phyloP scores from a whole-genome alignment of 192 early-diverging fungal species.

The Coemansia sp. region DNA sequence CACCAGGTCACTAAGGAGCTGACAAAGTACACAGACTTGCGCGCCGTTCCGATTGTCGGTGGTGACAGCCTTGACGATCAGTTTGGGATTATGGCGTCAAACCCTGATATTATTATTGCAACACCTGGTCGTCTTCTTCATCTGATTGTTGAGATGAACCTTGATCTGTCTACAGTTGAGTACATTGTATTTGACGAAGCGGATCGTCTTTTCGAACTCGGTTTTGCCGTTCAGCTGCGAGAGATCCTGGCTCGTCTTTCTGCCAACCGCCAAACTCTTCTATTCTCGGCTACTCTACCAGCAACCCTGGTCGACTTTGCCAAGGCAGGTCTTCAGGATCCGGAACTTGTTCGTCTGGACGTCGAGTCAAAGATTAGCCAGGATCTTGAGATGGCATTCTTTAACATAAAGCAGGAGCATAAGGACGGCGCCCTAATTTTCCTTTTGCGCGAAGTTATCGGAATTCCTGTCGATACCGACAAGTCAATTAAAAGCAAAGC shows the following conservation, averaged over 20 bases:
- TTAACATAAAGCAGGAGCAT: slow-evolving; percentile 77
- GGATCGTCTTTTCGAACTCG: slow-evolving; percentile 97
- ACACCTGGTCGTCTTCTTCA: slow-evolving; percentile 84
- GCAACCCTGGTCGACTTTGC: slow-evolving; percentile 94
- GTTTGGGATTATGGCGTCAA: slow-evolving; percentile 86
- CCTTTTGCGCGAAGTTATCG: slow-evolving; percentile 75
- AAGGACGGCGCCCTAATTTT: slow-evolving; percentile 91
- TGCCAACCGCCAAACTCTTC: slow-evolving; percentile 79
- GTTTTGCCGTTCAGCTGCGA: slow-evolving; percentile 91
- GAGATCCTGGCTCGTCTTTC: slow-evolving; percentile 88
- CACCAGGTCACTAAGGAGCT: slow-evolving; percentile 92
- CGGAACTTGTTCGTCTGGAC: slow-evolving; percentile 89
- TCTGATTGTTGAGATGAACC: slow-evolving; percentile 82
- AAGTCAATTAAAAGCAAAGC: slow-evolving; percentile 43
- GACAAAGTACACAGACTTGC: slow-evolving; percentile 88
- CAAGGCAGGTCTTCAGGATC: slow-evolving; percentile 92
- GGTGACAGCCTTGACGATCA: slow-evolving; percentile 98
- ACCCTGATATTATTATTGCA: slow-evolving; percentile 90
- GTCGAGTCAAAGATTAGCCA: slow-evolving; percentile 91
- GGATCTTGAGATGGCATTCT: slow-evolving; percentile 96
- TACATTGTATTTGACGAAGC: slow-evolving; percentile 99
- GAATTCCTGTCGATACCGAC: slow-evolving; percentile 56
- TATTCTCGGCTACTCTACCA: slow-evolving; percentile 97
- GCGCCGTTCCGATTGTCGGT: slow-evolving; percentile 86
- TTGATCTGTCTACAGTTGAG: slow-evolving; percentile 85